Evolutionary conservation across 345 rosid genomes (phyloP).

Genomic region (Sonneratia caseolaris): DNA sequence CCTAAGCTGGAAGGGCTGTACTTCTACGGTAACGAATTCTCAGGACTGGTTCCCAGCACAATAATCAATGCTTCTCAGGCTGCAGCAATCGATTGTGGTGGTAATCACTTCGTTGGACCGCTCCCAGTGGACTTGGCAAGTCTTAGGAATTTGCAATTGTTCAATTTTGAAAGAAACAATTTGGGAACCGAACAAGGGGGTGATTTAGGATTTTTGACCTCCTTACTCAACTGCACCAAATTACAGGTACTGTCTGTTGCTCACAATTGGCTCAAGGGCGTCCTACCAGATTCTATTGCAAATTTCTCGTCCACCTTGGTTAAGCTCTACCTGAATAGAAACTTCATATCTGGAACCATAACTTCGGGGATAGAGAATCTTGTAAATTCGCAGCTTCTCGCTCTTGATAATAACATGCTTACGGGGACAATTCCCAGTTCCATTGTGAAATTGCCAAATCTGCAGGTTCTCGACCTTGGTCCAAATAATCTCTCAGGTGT

Average conservation of each 20-base stretch:
- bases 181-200: conserved; percentile 1
- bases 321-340: no score
- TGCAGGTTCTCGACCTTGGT: background rate
- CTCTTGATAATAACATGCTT: background rate
- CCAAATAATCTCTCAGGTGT: background rate
- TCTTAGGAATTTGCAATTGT: conserved; percentile 1
- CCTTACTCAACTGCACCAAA: conserved; percentile 7
- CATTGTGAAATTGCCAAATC: conserved; percentile 2
- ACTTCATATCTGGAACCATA: conserved; percentile 3
- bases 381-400: conserved; percentile 3
- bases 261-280: background rate
- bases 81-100: background rate
- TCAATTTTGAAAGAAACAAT: background rate
- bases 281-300: conserved; percentile 1
- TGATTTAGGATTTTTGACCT: conserved; percentile 11
- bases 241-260: background rate
- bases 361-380: conserved; percentile 5
- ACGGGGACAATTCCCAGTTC: background rate
- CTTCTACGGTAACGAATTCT: background rate
- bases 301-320: conserved; percentile 3
- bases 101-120: background rate
- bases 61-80: conserved; percentile 9
- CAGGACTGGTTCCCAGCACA: background rate
- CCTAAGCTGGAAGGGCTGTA: background rate
- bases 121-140: conserved; percentile 8